Evolutionary conservation across 2,329 filamentous ascomycete species (phyloP).

Genomic region (Blastomyces percursus): DNA sequence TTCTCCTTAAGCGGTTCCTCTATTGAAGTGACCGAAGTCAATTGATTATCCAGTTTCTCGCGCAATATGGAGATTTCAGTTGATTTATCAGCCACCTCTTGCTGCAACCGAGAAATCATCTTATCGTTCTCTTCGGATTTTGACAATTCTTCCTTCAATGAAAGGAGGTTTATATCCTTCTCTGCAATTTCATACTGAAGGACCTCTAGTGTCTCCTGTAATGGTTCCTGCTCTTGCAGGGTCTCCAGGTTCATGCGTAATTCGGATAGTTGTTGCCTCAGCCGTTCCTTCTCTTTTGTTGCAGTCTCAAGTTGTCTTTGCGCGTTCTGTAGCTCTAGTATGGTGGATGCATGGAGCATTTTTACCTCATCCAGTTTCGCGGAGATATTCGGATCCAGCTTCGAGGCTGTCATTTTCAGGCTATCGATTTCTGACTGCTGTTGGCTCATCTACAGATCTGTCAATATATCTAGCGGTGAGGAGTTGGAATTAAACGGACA

Average conservation of each 20-base stretch:
- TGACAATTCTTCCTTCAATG: slow-evolving; percentile 16
- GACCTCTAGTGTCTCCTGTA: slow-evolving; percentile 10
- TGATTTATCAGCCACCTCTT: slow-evolving; percentile 13
- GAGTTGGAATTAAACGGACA: not conserved
- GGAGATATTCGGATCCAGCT: slow-evolving; percentile 15
- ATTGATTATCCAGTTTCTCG: slow-evolving; percentile 23
- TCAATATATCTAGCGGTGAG: not conserved
- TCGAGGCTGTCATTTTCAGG: slow-evolving; percentile 13
- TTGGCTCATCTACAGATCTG: slow-evolving; percentile 2
- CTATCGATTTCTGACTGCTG: slow-evolving; percentile 15
- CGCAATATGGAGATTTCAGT: slow-evolving; percentile 16
- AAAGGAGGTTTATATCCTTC: slow-evolving; percentile 24
- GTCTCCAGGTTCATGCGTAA: slow-evolving; percentile 2
- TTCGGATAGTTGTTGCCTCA: slow-evolving; percentile 13
- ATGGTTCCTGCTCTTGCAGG: slow-evolving; percentile 4
- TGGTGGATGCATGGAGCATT: slow-evolving; percentile 6
- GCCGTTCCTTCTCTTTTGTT: slow-evolving; percentile 12
- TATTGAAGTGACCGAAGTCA: slow-evolving; percentile 15
- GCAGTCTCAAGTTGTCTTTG: slow-evolving; percentile 8
- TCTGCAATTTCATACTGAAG: slow-evolving; percentile 20
- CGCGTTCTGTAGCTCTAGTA: slow-evolving; percentile 2
- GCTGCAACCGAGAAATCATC: slow-evolving; percentile 21
- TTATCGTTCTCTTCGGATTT: slow-evolving; percentile 20
- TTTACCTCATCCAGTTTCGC: slow-evolving; percentile 18
- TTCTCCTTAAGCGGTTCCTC: not conserved